Conservation (phyloP, 306 rosid genomes). For the Vigna unguiculata region DNA sequence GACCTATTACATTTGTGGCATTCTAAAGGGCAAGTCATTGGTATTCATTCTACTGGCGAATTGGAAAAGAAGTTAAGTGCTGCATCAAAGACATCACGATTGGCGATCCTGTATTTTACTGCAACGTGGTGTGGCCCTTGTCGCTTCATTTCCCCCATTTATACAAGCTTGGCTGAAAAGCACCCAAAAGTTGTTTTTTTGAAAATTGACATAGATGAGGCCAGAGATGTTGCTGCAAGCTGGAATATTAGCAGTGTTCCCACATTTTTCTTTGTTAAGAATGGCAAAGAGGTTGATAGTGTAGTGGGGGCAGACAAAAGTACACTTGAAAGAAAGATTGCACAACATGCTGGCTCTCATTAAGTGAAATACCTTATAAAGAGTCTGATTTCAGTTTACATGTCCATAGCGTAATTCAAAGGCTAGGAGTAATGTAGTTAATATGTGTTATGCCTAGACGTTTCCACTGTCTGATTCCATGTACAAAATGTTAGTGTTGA, state of each 20-base stretch:
- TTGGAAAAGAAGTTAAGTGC: constrained; percentile 66
- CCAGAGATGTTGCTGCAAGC: constrained; percentile 68
- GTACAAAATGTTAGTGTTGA: constrained; percentile 26
- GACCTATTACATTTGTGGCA: constrained; percentile 10
- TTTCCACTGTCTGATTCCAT: constrained; percentile 5
- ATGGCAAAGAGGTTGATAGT: constrained; percentile 72
- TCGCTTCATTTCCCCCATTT: constrained; percentile 73
- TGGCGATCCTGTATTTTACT: constrained; percentile 81
- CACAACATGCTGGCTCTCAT: constrained; percentile 56
- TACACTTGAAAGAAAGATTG: constrained; percentile 70
- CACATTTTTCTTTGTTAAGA: constrained; percentile 69
- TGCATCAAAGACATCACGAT: constrained; percentile 73
- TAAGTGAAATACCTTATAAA: constrained; percentile 45
- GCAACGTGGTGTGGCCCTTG: constrained; percentile 97
- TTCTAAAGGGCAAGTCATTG: constrained; percentile 71
- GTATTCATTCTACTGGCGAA: constrained; percentile 66
- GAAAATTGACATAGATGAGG: constrained; percentile 83
- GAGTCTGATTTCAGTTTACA: constrained; percentile 32
- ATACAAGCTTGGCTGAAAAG: constrained; percentile 76
- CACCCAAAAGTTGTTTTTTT: constrained; percentile 68
- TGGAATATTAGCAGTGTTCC: constrained; percentile 86
- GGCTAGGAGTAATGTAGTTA: constrained; percentile 35
- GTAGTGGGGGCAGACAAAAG: constrained; percentile 72
- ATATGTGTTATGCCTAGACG: constrained; percentile 34
- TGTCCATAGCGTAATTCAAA: constrained; percentile 12